These are phyloP conservation scores for Glomus cerebriforme DNA, from an alignment of 192 early-diverging fungal genomes.

Conservation along the genomic window DNA sequence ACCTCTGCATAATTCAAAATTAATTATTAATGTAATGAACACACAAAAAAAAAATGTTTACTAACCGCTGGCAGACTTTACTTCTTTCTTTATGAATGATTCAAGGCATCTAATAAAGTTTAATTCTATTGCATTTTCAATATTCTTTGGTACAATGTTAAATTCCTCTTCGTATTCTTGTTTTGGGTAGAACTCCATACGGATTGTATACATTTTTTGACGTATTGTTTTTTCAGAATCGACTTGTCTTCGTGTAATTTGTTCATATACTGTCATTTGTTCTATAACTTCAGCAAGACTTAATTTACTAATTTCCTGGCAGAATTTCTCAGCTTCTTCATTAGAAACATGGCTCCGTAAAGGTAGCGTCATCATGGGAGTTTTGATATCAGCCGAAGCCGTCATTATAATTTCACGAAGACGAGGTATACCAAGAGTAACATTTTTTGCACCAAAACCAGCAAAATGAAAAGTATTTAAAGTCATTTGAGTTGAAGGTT, in stretches of 20 bases:
- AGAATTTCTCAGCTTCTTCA: conserved; percentile 63
- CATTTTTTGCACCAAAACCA: conserved; percentile 94
- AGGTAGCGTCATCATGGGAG: conserved; percentile 92
- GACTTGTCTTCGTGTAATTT: conserved; percentile 56
- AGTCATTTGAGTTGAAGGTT: conserved; percentile 99
- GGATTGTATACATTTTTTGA: conserved; percentile 77
- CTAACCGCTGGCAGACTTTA: conserved; percentile 18
- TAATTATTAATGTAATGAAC: background rate
- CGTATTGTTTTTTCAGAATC: conserved; percentile 44
- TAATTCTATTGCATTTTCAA: conserved; percentile 74
- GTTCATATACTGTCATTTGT: conserved; percentile 81
- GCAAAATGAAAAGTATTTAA: conserved; percentile 99
- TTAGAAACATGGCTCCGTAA: conserved; percentile 66
- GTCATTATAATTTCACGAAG: conserved; percentile 99
- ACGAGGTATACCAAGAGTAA: conserved; percentile 99
- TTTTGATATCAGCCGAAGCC: conserved; percentile 85
- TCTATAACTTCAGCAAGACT: conserved; percentile 86
- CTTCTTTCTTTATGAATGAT: conserved; percentile 70
- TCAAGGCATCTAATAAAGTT: conserved; percentile 78
- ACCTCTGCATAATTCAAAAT: background rate
- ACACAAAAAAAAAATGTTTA: background rate
- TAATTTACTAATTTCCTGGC: conserved; percentile 73
- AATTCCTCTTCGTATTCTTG: conserved; percentile 79
- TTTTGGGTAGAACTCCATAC: conserved; percentile 82
- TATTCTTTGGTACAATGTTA: conserved; percentile 62